Conservation (phyloP, 1,284 basidiomycete genomes). For the Amylostereum areolatum region DNA sequence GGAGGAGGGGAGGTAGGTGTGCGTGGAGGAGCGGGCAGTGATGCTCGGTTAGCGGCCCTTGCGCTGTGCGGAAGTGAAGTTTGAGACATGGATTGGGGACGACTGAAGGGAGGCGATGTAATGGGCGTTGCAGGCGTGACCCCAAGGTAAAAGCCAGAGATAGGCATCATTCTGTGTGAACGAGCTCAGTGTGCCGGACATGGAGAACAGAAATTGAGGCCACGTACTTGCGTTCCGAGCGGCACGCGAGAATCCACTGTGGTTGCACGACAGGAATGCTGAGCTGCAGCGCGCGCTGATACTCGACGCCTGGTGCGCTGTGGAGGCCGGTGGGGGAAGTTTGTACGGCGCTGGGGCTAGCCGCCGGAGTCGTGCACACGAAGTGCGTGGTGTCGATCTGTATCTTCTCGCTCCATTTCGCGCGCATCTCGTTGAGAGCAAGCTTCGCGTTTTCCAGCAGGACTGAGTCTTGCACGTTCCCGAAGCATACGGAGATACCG, state of each 20-base stretch:
- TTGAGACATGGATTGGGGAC: slow-evolving; percentile 75
- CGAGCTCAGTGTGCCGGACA: neutral
- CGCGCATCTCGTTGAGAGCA: slow-evolving; percentile 77
- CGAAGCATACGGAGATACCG: slow-evolving; percentile 90
- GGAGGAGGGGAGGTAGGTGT: slow-evolving; percentile 30
- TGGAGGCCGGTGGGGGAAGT: slow-evolving; percentile 41
- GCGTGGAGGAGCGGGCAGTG: slow-evolving; percentile 53
- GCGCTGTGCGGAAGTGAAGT: slow-evolving; percentile 40
- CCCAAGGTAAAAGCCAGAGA: slow-evolving; percentile 77
- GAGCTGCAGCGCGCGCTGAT: slow-evolving; percentile 84
- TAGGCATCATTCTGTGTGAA: slow-evolving; percentile 71
- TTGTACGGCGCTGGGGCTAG: slow-evolving; percentile 55
- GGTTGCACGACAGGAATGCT: slow-evolving; percentile 90
- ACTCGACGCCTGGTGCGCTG: slow-evolving; percentile 72
- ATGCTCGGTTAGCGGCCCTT: slow-evolving; percentile 43
- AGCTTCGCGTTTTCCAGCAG: slow-evolving; percentile 74
- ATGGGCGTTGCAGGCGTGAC: slow-evolving; percentile 44
- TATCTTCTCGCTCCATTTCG: slow-evolving; percentile 86
- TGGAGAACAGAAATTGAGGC: neutral
- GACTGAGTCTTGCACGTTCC: slow-evolving; percentile 73
- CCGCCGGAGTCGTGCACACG: slow-evolving; percentile 84
- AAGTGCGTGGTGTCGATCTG: slow-evolving; percentile 97
- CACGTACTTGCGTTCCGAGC: slow-evolving; percentile 72
- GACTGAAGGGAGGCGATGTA: slow-evolving; percentile 39
- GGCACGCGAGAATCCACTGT: slow-evolving; percentile 85